Evolutionary conservation across 1,284 basidiomycete species (phyloP).

Genomic region (Tilletia walkeri): DNA sequence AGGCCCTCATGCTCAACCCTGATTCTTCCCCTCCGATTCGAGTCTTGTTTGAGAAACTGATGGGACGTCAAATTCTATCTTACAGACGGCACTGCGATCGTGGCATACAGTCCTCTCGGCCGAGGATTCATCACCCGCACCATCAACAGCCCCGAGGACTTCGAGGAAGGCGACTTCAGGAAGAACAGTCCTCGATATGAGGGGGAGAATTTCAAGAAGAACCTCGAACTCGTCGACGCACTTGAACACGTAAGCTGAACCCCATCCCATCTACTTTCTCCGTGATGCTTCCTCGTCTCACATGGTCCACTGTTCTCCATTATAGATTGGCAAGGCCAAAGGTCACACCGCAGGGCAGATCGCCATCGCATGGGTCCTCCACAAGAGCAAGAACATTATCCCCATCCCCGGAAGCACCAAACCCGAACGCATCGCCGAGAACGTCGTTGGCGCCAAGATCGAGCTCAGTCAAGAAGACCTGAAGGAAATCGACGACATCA

Average conservation of each 20-base stretch:
- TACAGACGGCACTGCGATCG: conserved; percentile 27
- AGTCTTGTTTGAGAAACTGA: no score
- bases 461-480: conserved; percentile 28
- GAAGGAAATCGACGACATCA: conserved; percentile 33
- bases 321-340: conserved; percentile 36
- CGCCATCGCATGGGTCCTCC: conserved; percentile 36
- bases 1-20: no score
- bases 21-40: no score
- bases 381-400: conserved; percentile 26
- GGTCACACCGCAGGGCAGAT: conserved; percentile 38
- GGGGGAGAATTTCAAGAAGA: conserved; percentile 37
- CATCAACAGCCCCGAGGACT: conserved; percentile 30
- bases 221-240: conserved; percentile 35
- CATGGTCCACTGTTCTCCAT: not conserved
- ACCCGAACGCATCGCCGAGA: conserved; percentile 36
- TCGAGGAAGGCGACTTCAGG: conserved; percentile 37
- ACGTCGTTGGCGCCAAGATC: conserved; percentile 31
- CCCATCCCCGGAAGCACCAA: conserved; percentile 40
- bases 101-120: conserved; percentile 40
- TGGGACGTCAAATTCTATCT: not conserved
- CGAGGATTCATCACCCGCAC: conserved; percentile 39
- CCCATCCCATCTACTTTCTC: not conserved
- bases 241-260: conserved; percentile 21
- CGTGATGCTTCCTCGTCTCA: not conserved
- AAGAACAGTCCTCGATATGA: conserved; percentile 35